Conservation (phyloP, 1,284 basidiomycete genomes). For the Naganishia albida region DNA sequence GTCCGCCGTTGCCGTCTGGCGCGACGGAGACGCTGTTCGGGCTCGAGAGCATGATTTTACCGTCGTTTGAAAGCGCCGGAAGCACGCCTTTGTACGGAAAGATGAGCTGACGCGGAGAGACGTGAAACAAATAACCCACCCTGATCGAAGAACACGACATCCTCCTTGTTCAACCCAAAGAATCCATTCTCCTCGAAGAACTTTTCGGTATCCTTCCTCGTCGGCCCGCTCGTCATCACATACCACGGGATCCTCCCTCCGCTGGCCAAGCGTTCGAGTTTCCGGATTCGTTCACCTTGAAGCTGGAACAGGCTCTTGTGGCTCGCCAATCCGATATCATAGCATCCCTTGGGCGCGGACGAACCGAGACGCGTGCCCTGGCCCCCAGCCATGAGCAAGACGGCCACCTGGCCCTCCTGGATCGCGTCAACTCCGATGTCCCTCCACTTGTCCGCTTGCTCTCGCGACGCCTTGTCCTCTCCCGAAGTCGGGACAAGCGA, state of each 20-base stretch:
- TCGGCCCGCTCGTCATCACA: slow-evolving; percentile 98
- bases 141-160: slow-evolving; percentile 96
- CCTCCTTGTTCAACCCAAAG: slow-evolving; percentile 79
- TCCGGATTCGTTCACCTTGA: slow-evolving; percentile 90
- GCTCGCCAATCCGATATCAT: slow-evolving; percentile 91
- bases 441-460: slow-evolving; percentile 71
- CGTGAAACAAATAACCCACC: slow-evolving; percentile 60
- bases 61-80: slow-evolving; percentile 90
- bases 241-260: slow-evolving; percentile 85
- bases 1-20: slow-evolving; percentile 95
- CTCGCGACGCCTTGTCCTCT: slow-evolving; percentile 48
- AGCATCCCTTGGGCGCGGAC: slow-evolving; percentile 92
- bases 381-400: slow-evolving; percentile 95
- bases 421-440: slow-evolving; percentile 76
- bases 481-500: slow-evolving; percentile 44
- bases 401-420: slow-evolving; percentile 78
- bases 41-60: slow-evolving; percentile 86
- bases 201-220: slow-evolving; percentile 77
- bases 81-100: slow-evolving; percentile 69
- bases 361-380: slow-evolving; percentile 95
- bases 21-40: slow-evolving; percentile 81
- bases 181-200: slow-evolving; percentile 78
- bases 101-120: slow-evolving; percentile 15
- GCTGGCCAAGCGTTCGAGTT: slow-evolving; percentile 73
- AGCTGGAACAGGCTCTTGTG: slow-evolving; percentile 94